These are phyloP conservation scores for Metarhizium anisopliae DNA, from an alignment of 2,329 filamentous ascomycete genomes.

Conservation along the genomic window DNA sequence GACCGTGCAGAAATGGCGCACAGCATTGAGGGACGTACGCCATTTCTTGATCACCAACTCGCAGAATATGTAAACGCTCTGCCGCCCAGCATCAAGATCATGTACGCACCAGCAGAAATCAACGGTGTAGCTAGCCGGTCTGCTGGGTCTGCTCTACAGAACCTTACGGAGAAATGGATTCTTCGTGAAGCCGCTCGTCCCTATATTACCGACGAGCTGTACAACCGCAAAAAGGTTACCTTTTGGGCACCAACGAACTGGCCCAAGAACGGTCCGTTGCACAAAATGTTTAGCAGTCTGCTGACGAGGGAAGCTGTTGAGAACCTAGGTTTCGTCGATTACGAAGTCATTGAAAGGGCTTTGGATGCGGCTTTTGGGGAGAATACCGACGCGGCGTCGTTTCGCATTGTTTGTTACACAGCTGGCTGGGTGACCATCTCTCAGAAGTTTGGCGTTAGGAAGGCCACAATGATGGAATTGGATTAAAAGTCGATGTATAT, in stretches of 20 bases:
- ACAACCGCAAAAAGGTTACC: conserved; percentile 38
- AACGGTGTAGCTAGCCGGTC: neutral
- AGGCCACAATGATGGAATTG: conserved; percentile 9
- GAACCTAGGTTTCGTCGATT: conserved; percentile 31
- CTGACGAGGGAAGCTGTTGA: conserved; percentile 27
- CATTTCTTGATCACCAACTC: conserved; percentile 21
- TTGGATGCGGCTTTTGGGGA: conserved; percentile 30
- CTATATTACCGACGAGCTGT: conserved; percentile 43
- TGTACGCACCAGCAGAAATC: neutral
- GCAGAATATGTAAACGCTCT: conserved; percentile 8
- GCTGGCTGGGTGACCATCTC: conserved; percentile 35
- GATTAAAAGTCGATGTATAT: too few relatives aligned
- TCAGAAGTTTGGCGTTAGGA: conserved; percentile 31
- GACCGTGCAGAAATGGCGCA: conserved; percentile 28
- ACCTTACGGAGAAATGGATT: conserved; percentile 39
- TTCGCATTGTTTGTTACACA: conserved; percentile 28
- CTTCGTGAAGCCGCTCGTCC: conserved; percentile 39
- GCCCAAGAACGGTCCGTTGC: conserved; percentile 31
- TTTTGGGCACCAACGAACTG: conserved; percentile 37
- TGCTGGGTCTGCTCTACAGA: conserved; percentile 7
- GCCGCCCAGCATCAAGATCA: conserved; percentile 7
- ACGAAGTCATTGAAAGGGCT: conserved; percentile 21
- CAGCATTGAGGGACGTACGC: conserved; percentile 24
- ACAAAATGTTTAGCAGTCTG: conserved; percentile 21
- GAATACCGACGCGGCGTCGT: conserved; percentile 20